Evolutionary conservation across 2,329 filamentous ascomycete species (phyloP).

Genomic region (Trichophyton rubrum): DNA sequence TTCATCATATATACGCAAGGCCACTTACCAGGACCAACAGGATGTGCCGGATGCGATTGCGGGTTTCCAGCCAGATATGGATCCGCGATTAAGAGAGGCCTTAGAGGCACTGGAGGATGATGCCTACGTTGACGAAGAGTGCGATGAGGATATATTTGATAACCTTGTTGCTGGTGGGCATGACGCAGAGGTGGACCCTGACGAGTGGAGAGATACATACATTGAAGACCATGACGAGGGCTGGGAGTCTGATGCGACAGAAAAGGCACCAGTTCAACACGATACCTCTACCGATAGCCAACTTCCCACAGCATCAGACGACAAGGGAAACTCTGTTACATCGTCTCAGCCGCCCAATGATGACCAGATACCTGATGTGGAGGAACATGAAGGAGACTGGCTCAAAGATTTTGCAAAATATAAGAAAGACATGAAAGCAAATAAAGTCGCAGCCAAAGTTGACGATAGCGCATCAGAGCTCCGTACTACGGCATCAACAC

Average conservation of each 20-base stretch:
- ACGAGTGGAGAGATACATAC: slow-evolving; percentile 60
- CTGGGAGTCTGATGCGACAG: slow-evolving; percentile 91
- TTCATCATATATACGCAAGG: slow-evolving; percentile 62
- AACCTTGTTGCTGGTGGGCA: slow-evolving; percentile 55
- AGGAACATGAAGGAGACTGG: slow-evolving; percentile 68
- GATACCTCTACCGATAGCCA: not conserved
- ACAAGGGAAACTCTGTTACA: slow-evolving; percentile 21
- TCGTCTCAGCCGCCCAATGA: slow-evolving; percentile 25
- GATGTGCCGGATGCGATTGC: slow-evolving; percentile 81
- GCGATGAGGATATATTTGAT: slow-evolving; percentile 71
- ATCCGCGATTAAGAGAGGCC: slow-evolving; percentile 78
- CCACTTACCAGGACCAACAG: slow-evolving; percentile 85
- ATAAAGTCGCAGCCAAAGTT: slow-evolving; percentile 26
- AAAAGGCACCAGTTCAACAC: slow-evolving; percentile 49
- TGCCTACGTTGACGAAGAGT: slow-evolving; percentile 72
- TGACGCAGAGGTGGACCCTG: slow-evolving; percentile 56
- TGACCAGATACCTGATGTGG: slow-evolving; percentile 29
- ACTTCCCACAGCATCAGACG: slow-evolving; percentile 12
- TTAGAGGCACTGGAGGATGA: slow-evolving; percentile 92
- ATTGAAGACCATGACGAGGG: slow-evolving; percentile 58
- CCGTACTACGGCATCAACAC: slow-evolving; percentile 32
- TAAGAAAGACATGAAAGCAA: slow-evolving; percentile 60
- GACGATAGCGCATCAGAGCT: slow-evolving; percentile 30
- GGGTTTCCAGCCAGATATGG: slow-evolving; percentile 97
- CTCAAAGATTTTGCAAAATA: slow-evolving; percentile 87